Evolutionary conservation across 2,329 filamentous ascomycete genomes (phyloP), one percentile per base, ranked within the genome.

Genomic region (Epichloe glyceriae): DNA sequence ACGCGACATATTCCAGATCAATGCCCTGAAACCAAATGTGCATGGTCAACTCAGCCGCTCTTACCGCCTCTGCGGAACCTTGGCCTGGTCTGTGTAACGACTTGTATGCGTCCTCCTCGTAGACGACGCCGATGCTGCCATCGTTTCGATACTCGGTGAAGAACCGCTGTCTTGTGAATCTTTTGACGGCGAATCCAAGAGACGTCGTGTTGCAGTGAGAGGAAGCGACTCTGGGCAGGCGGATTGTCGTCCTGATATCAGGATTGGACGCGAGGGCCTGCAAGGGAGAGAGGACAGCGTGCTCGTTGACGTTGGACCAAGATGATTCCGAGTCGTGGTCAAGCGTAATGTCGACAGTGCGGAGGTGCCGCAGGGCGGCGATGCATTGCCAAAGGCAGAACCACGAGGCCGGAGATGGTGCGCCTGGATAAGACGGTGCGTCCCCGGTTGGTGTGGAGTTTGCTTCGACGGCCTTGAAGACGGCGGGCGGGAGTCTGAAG

Each of bases 321-420:
- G 52, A 53, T 11, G 43, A 46, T 37, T 40, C 39, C 19, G 52
- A 53, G 37, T 52, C 52, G 34, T 53, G 52, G 35, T 53, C 52
- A 2, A 53, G 35, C 5, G 35, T 52, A 14, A 53, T 11, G 11
- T 53, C 30, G 12, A 53, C 5, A 8, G 20, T 20, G 7, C 39
- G 50, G 19, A 53, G 52, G 12, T 37, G 34, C 6, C n/a, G 33
- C 14, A 53, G 46, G 3, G 17, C 17, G 33, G 43, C 19, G n/a
- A 52, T 43, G 30, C 35, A 40, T 17, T 30, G 42, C 50, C 52
- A 53, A 4, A 52, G 37, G 17, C 15, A 17, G 10, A 15, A 17
- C 52, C 52, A 53, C 17, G 34, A 20, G 5, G 17, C 15, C n/a
- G 19, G 45, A 3, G 20, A 30, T 6, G 37, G 14, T 19, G 30